Conservation (phyloP, 2,329 filamentous ascomycete species). For the Paecilomyces formosus region DNA sequence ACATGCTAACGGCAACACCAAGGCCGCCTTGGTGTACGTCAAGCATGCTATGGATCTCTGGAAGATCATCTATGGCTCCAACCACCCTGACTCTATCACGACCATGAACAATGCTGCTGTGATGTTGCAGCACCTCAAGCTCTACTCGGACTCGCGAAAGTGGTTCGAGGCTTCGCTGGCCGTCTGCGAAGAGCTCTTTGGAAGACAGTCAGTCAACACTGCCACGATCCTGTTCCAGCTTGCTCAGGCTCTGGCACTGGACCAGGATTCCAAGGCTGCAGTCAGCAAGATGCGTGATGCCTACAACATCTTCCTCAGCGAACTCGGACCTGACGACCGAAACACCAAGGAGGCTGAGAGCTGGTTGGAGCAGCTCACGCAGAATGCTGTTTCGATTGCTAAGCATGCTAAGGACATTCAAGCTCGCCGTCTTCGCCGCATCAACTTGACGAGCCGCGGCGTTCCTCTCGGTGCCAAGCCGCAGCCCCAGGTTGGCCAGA, state of each 20-base stretch:
- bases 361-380: constrained; percentile 93
- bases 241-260: constrained; percentile 88
- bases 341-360: constrained; percentile 97
- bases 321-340: constrained; percentile 83
- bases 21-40: constrained; percentile 76
- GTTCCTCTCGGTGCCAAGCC: constrained; percentile 52
- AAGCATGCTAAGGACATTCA: constrained; percentile 88
- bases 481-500: constrained; percentile 57
- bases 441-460: constrained; percentile 59
- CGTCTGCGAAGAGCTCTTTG: constrained; percentile 84
- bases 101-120: constrained; percentile 98
- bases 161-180: constrained; percentile 94
- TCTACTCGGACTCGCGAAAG: constrained; percentile 85
- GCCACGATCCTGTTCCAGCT: constrained; percentile 96
- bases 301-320: constrained; percentile 85
- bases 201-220: constrained; percentile 82
- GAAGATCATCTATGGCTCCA: constrained; percentile 91
- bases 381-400: constrained; percentile 88
- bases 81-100: constrained; percentile 95
- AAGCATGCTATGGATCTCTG: constrained; percentile 90
- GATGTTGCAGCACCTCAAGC: constrained; percentile 94
- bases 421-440: constrained; percentile 63
- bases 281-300: constrained; percentile 93
- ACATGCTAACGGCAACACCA: constrained; percentile 85
- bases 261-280: constrained; percentile 86